Base-by-base conservation (phyloP, 495 filamentous ascomycete genomes). In the Xylaria grammica region DNA sequence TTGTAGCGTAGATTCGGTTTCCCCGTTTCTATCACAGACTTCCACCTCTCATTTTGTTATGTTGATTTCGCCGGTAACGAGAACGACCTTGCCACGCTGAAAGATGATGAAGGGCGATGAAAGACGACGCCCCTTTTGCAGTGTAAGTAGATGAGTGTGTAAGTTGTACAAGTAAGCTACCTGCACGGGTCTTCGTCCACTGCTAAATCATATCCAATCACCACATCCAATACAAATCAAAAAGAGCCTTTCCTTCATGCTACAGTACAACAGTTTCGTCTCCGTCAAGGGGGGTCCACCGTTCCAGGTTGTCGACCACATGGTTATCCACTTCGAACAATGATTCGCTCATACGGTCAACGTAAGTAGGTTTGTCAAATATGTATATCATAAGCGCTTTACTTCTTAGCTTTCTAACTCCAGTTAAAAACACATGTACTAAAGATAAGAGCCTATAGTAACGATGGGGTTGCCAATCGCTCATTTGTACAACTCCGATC, bases 381-480 rank as follows among this genome's bases (percentile, higher is more conserved):
- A 36, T 36, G 32, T 38, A 60, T 60, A 49, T 49, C 36, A 50
- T 60, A 60, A 36, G 29, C 45, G 57, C 49, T 49, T 24, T 32
- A 32, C 44, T 60, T 24, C n/a, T 60, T 50, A 4, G 26, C 30
- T 26, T 60, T 48, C 57, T 19, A 26, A 26, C 44, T 38, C 27
- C 44, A 60, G 57, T 7, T 15, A 6, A 46, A 46, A 5, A 46
- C 5, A 36, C 4, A 4, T 11, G 11, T 11, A 11, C 32, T 36
- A 36, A 36, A 36, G 32, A 5, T 36, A 11, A 36, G 32, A 36
- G 32, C 32, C 32, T 11, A 4, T 36, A n/a, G n/a, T n/a, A n/a
- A n/a, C n/a, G n/a, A n/a, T n/a, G n/a, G n/a, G n/a, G n/a, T n/a
- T n/a, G n/a, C n/a, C n/a, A n/a, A n/a, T n/a, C n/a, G n/a, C n/a